These are phyloP conservation scores for Trichophyton rubrum DNA, from an alignment of 2,329 filamentous ascomycete species.

Conservation along the genomic window DNA sequence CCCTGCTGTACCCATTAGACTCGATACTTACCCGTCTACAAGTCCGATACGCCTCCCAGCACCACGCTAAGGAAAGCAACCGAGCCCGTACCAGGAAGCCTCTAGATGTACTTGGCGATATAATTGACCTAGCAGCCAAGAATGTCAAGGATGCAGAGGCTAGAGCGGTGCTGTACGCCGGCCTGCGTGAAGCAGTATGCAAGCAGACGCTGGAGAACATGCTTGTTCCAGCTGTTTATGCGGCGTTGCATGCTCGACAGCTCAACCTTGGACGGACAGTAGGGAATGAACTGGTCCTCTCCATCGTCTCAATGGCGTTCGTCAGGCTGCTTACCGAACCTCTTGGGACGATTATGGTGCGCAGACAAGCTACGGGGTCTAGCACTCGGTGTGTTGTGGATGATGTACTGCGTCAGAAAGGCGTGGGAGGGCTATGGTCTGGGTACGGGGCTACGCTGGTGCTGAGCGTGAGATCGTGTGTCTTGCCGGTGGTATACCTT, in stretches of 20 bases:
- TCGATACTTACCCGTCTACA: slow-evolving; percentile 72
- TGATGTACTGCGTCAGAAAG: slow-evolving; percentile 52
- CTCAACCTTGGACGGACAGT: too few relatives aligned
- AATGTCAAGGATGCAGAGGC: slow-evolving; percentile 28
- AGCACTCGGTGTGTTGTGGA: background rate
- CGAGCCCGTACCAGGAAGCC: slow-evolving; percentile 23
- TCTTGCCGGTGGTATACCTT: slow-evolving; percentile 76
- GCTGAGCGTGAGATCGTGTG: slow-evolving; percentile 69
- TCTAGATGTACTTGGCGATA: slow-evolving; percentile 22
- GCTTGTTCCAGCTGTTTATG: background rate
- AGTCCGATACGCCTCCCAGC: slow-evolving; percentile 53
- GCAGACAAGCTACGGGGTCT: background rate
- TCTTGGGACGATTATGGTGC: background rate
- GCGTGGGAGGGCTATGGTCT: slow-evolving; percentile 68
- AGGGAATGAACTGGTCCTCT: background rate
- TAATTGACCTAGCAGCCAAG: slow-evolving; percentile 40
- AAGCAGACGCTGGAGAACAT: slow-evolving; percentile 41
- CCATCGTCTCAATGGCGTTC: background rate
- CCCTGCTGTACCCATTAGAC: slow-evolving; percentile 68
- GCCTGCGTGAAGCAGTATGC: slow-evolving; percentile 49
- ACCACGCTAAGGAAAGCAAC: slow-evolving; percentile 18
- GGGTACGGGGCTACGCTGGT: slow-evolving; percentile 73
- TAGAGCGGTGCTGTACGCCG: slow-evolving; percentile 55
- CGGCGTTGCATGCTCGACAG: background rate
- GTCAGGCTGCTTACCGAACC: background rate